These are phyloP conservation scores for Myxozyma neotropica DNA, from an alignment of 805 yeast genomes.

Conservation along the genomic window DNA sequence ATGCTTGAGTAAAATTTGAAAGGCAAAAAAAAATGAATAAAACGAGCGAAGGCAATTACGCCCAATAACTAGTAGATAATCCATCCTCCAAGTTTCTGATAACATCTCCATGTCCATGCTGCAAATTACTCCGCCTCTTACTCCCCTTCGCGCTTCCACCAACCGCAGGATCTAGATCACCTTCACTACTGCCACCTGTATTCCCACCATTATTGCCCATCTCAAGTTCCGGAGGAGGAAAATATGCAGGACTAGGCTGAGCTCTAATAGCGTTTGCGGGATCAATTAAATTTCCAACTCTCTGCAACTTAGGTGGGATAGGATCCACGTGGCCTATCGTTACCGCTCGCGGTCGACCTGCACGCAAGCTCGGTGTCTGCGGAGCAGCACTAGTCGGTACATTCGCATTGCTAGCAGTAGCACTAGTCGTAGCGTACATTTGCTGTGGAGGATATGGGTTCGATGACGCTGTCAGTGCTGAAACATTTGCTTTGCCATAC, in stretches of 20 bases:
- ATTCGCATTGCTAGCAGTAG: neutral
- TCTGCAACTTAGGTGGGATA: slow-evolving; percentile 47
- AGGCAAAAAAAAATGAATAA: neutral
- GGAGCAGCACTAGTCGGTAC: neutral
- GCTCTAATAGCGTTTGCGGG: slow-evolving; percentile 45
- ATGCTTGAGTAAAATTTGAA: neutral
- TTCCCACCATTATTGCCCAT: neutral
- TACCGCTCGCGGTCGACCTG: slow-evolving; percentile 44
- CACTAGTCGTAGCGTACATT: neutral
- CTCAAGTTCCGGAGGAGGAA: slow-evolving; percentile 45
- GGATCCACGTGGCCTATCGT: slow-evolving; percentile 46
- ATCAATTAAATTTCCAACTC: slow-evolving; percentile 47
- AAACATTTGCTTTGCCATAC: neutral
- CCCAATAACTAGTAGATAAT: slow-evolving; percentile 28
- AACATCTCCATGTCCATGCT: slow-evolving; percentile 35
- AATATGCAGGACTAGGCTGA: slow-evolving; percentile 47
- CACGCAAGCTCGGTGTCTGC: slow-evolving; percentile 14
- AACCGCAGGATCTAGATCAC: neutral
- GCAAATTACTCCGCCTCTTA: slow-evolving; percentile 5
- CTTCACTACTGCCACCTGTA: neutral
- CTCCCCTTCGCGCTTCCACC: slow-evolving; percentile 2
- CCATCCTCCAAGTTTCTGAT: slow-evolving; percentile 42
- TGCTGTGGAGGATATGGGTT: slow-evolving; percentile 31
- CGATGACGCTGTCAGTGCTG: slow-evolving; percentile 2
- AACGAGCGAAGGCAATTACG: neutral